phyloP scores from a whole-genome alignment of 1,139 yeast genomes.

The Lodderomyces orthopsilosis region DNA sequence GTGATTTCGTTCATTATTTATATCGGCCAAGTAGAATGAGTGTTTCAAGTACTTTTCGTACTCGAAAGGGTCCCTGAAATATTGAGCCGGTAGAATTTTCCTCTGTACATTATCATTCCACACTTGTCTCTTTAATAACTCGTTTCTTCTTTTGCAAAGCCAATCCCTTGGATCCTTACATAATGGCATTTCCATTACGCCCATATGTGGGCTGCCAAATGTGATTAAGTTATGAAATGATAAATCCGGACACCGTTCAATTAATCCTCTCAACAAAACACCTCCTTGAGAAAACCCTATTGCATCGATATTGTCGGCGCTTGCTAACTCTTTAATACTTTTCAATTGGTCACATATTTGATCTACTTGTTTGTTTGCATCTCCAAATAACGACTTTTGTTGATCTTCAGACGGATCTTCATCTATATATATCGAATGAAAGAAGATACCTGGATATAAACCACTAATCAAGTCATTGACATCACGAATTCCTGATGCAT shows the following conservation, averaged over 20 bases:
- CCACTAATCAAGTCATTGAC: constrained; percentile 42
- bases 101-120: constrained; percentile 61
- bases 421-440: constrained; percentile 54
- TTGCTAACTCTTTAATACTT: constrained; percentile 35
- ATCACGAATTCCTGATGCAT: constrained; percentile 57
- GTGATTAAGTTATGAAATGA: constrained; percentile 58
- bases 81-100: constrained; percentile 68
- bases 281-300: constrained; percentile 88
- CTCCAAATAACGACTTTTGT: constrained; percentile 57
- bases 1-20: constrained; percentile 57
- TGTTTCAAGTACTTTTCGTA: constrained; percentile 47
- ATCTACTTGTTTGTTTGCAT: constrained; percentile 42
- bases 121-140: constrained; percentile 54
- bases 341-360: constrained; percentile 42
- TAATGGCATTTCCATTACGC: constrained; percentile 66
- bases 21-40: constrained; percentile 57
- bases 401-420: constrained; percentile 52
- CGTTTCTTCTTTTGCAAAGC: constrained; percentile 59
- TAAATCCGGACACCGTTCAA: constrained; percentile 53
- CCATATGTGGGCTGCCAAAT: constrained; percentile 83
- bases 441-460: constrained; percentile 49
- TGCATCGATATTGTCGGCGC: constrained; percentile 58
- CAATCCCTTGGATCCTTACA: constrained; percentile 55
- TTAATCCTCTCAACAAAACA: constrained; percentile 60
- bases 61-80: constrained; percentile 56